These are phyloP conservation scores for Ilyonectria sp. DNA, from an alignment of 2,329 filamentous ascomycete species.

Conservation along the genomic window DNA sequence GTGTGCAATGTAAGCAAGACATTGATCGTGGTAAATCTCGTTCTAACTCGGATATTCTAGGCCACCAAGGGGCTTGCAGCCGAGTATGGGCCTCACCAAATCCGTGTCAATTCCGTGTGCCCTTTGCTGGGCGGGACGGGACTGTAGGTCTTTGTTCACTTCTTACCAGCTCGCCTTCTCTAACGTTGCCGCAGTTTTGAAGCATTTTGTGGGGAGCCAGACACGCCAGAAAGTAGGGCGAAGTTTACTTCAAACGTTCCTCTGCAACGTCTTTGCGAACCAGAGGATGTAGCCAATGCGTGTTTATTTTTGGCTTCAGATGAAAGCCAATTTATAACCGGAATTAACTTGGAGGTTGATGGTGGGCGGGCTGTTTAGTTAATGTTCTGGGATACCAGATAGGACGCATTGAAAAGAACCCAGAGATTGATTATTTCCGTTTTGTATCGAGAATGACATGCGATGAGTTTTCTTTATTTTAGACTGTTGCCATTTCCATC, in stretches of 20 bases:
- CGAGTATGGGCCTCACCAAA: conserved; percentile 2
- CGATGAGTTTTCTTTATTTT: too few species aligned
- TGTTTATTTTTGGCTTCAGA: conserved; percentile 8
- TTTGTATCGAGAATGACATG: too few species aligned
- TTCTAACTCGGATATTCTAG: not conserved
- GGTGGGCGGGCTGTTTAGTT: conserved; percentile 4
- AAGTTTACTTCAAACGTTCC: conserved; percentile 8
- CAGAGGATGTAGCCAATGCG: not conserved
- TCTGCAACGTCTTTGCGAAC: conserved; percentile 4
- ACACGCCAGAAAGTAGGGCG: not conserved
- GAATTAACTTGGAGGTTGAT: conserved; percentile 5
- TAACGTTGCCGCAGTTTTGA: not conserved
- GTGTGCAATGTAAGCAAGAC: not conserved
- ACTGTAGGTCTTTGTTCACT: not conserved
- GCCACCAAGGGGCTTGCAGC: not conserved
- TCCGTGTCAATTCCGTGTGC: not conserved
- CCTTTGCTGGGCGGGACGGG: not conserved
- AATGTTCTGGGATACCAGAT: not conserved
- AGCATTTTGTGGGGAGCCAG: not conserved
- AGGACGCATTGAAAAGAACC: too few species aligned
- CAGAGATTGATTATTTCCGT: too few species aligned
- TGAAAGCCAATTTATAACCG: conserved; percentile 3
- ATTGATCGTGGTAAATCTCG: too few species aligned
- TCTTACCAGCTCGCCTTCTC: not conserved
- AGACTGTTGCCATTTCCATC: too few species aligned